Evolutionary conservation across 768 basidiomycete species (phyloP).

Genomic region (Asterophora parasitica): DNA sequence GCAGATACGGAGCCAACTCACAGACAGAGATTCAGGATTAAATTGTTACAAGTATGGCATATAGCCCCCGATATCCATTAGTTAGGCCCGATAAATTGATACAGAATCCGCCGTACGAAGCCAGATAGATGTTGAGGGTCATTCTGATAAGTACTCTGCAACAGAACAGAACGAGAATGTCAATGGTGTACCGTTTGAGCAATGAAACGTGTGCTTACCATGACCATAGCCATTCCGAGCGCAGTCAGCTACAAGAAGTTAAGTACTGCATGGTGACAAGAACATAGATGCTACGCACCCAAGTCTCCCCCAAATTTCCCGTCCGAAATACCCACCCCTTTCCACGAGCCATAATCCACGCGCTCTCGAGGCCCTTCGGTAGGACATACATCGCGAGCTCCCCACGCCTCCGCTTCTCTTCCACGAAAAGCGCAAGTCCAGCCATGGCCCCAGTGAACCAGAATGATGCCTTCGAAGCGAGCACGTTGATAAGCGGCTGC

Average conservation of each 20-base stretch:
- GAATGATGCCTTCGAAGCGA: conserved; percentile 68
- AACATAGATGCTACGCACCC: conserved; percentile 37
- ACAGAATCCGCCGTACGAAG: conserved; percentile 73
- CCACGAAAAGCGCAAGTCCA: conserved; percentile 78
- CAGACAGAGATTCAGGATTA: no score
- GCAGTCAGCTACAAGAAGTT: conserved; percentile 45
- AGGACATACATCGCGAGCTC: conserved; percentile 92
- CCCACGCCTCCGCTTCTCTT: conserved; percentile 81
- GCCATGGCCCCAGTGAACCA: conserved; percentile 68
- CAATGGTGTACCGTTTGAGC: not conserved
- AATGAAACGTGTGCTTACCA: conserved; percentile 44
- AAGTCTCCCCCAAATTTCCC: conserved; percentile 62
- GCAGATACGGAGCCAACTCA: no score
- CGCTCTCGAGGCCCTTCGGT: conserved; percentile 86
- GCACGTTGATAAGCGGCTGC: conserved; percentile 43
- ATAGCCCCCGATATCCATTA: no score
- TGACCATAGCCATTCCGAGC: conserved; percentile 88
- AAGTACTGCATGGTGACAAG: not conserved
- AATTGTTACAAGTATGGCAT: not conserved
- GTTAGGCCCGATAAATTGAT: conserved; percentile 89
- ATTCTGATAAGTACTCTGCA: conserved; percentile 74
- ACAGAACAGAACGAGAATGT: no score
- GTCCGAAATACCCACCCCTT: conserved; percentile 71
- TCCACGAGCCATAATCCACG: conserved; percentile 78
- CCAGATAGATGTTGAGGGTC: conserved; percentile 82